Conservation (phyloP, 306 rosid species). For the Rosa rugosa region DNA sequence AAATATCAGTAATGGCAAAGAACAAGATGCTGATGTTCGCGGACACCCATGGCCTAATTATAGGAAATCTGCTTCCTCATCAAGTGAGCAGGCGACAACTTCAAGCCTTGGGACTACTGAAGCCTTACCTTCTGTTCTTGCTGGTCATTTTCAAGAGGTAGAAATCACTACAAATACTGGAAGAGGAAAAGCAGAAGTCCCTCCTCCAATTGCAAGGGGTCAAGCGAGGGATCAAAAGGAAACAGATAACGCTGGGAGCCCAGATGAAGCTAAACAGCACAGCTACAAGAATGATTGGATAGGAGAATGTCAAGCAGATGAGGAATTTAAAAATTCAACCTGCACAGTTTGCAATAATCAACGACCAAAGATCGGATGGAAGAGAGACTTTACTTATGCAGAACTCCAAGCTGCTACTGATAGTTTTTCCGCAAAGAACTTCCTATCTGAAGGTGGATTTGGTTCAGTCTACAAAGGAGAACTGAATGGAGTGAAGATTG, state of each 20-base stretch:
- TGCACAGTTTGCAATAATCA: conserved; percentile 60
- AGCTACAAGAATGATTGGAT: conserved; percentile 19
- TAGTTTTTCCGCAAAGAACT: conserved; percentile 55
- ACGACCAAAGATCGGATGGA: conserved; percentile 54
- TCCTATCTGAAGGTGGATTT: conserved; percentile 84
- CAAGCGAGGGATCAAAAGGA: conserved; percentile 29
- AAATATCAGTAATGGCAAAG: neutral
- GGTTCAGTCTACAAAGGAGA: conserved; percentile 71
- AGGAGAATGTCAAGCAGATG: conserved; percentile 29
- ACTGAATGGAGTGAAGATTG: conserved; percentile 53
- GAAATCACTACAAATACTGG: conserved; percentile 18
- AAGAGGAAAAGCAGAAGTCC: conserved; percentile 30
- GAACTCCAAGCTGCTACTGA: conserved; percentile 59
- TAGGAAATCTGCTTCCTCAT: conserved; percentile 19
- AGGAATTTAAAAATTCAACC: conserved; percentile 34
- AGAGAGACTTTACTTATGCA: conserved; percentile 57
- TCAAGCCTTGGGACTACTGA: conserved; percentile 15
- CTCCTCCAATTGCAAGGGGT: conserved; percentile 23
- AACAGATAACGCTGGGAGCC: conserved; percentile 13
- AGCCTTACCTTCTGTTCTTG: neutral
- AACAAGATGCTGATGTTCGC: conserved; percentile 6
- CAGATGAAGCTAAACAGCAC: conserved; percentile 11
- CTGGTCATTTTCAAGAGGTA: conserved; percentile 15
- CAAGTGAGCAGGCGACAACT: conserved; percentile 20
- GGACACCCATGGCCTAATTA: neutral